Base-by-base conservation (phyloP, 176 grass and related monocot species). In the Rhynchospora tenuis region DNA sequence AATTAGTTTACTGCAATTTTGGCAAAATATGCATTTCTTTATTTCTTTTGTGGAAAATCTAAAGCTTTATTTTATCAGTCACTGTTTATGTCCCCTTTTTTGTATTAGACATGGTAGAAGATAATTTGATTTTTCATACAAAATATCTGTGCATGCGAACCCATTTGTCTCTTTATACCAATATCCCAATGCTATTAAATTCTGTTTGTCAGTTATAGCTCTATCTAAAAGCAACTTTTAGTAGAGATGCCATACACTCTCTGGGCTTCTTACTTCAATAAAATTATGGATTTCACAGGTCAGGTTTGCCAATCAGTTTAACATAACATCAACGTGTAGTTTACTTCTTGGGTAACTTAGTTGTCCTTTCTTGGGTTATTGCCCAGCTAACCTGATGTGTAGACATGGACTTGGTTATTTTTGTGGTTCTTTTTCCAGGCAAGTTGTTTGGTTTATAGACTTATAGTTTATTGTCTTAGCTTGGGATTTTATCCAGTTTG, bases 1-100 rank as follows among this genome's bases (percentile, higher is more conserved):
- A 60, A 84, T 90, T 45, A n/a, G 66, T 84, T 86, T 78, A 59
- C 20, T 73, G 17, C 65, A 66, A 83, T 20, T 74, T 83, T 78
- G 26, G 61, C 55, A 20, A 2, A 14, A 56, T 68, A 28, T 69
- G 29, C 50, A 85, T 15, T 56, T 85, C 23, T 81, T 78, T 22
- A 54, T 85, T 52, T 38, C 14, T 61, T 66, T 43, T 47, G 57
- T 56, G 43, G 67, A 58, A 86, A 14, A 64, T 47, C n/a, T 68
- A 12, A 28, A 43, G 27, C 67, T 78, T 69, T n/a, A 11, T 52
- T 19, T 87, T 47, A 84, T 10, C 47, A 27, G 29, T 23, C 23
- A 70, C 4, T 73, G 64, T 19, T 24, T 70, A 13, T 29, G 17
- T 17, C 38, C 33, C 33, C 5, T 38, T 38, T 15, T 17, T 67